These are phyloP conservation scores for Gilbertella persicaria DNA, from an alignment of 371 early-diverging fungal genomes.

Conservation along the genomic window DNA sequence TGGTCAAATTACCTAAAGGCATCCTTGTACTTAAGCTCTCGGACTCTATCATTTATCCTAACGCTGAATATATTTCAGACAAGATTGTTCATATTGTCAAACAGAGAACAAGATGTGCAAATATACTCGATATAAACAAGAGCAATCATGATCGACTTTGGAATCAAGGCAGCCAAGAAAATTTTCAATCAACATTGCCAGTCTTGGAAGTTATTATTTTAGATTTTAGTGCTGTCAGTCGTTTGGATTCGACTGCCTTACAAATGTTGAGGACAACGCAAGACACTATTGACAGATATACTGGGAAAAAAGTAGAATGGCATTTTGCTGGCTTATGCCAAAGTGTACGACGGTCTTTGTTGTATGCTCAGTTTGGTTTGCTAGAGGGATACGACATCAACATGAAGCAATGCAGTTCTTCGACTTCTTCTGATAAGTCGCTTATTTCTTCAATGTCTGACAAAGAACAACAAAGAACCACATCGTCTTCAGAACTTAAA, in stretches of 20 bases:
- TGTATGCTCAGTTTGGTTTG: conserved; percentile 37
- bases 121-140: conserved; percentile 3
- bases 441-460: too few species aligned
- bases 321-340: conserved; percentile 30
- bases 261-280: conserved; percentile 63
- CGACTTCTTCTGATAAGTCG: background rate
- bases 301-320: conserved; percentile 36
- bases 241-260: conserved; percentile 77
- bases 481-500: too few species aligned
- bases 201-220: conserved; percentile 70
- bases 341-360: conserved; percentile 25
- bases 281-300: conserved; percentile 42
- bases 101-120: conserved; percentile 12
- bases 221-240: conserved; percentile 75
- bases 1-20: conserved; percentile 6
- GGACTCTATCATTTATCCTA: conserved; percentile 19
- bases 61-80: conserved; percentile 23
- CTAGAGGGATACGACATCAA: background rate
- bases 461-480: too few species aligned
- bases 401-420: background rate
- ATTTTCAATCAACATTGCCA: conserved; percentile 37
- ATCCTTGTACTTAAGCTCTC: conserved; percentile 13
- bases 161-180: conserved; percentile 24
- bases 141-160: conserved; percentile 44
- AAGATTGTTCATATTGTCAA: conserved; percentile 11